Conservation (phyloP, 225 moss, liverwort and hornwort genomes). For the Polytrichum commune region DNA sequence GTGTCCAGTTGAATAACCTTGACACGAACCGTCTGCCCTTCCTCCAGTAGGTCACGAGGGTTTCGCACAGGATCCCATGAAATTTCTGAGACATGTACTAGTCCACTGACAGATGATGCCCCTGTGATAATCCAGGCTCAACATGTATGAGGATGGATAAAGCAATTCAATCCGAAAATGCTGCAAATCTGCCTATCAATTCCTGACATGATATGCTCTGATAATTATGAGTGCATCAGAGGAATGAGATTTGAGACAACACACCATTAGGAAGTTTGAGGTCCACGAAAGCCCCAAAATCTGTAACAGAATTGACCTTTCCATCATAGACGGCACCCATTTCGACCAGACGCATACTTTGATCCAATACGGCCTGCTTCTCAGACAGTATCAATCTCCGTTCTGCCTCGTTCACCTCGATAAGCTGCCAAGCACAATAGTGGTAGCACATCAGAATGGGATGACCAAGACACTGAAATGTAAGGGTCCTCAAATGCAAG, state of each 20-base stretch:
- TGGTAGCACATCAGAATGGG: too few species aligned
- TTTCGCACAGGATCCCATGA: constrained; percentile 97
- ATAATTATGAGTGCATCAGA: neutral
- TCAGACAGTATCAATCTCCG: constrained; percentile 91
- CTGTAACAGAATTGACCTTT: constrained; percentile 92
- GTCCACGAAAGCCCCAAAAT: constrained; percentile 98
- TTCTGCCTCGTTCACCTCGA: constrained; percentile 78
- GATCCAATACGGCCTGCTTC: constrained; percentile 73
- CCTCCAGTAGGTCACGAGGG: constrained; percentile 81
- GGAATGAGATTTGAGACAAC: constrained; percentile 11
- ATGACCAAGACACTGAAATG: neutral
- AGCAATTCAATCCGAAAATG: neutral
- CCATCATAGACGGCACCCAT: constrained; percentile 76
- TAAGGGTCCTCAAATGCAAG: neutral
- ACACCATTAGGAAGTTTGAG: constrained; percentile 77
- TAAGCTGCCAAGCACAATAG: constrained; percentile 51
- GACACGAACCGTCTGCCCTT: constrained; percentile 81
- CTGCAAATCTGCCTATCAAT: neutral
- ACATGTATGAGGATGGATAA: constrained; percentile 6
- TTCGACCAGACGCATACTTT: constrained; percentile 68
- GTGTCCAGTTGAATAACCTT: constrained; percentile 90
- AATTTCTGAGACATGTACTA: constrained; percentile 95
- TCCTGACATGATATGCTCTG: neutral
- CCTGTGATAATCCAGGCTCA: constrained; percentile 48
- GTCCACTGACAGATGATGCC: constrained; percentile 80